Evolutionary conservation across 2,329 filamentous ascomycete genomes (phyloP).

Genomic region (Hymenoscyphus scutula): DNA sequence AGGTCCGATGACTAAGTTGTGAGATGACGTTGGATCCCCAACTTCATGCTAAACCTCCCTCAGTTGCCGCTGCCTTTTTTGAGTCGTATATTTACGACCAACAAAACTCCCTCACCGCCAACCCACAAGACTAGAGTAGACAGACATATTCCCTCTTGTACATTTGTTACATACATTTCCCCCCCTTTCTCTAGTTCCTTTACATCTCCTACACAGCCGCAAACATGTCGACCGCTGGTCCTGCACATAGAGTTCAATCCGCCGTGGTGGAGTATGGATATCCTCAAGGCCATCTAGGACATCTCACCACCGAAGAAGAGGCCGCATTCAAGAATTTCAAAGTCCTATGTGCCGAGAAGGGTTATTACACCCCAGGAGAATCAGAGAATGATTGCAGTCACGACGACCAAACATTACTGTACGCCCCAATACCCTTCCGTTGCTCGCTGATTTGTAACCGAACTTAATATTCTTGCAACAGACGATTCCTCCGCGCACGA

Average conservation of each 20-base stretch:
- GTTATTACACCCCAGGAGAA: constrained; percentile 53
- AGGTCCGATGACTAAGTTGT: neutral
- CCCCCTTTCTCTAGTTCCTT: neutral
- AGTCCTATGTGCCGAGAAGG: constrained; percentile 59
- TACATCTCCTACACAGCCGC: neutral
- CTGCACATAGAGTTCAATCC: constrained; percentile 35
- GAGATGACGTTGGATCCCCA: neutral
- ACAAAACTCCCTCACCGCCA: neutral
- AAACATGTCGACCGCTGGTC: constrained; percentile 27
- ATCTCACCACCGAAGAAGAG: constrained; percentile 69
- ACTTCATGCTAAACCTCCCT: neutral
- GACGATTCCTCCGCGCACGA: constrained; percentile 81
- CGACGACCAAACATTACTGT: constrained; percentile 73
- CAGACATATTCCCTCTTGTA: neutral
- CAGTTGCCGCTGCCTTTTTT: neutral
- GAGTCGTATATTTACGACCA: neutral
- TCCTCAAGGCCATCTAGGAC: constrained; percentile 76
- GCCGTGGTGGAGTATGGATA: constrained; percentile 50
- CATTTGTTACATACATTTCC: constrained; percentile 2
- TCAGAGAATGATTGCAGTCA: constrained; percentile 51
- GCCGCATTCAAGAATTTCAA: constrained; percentile 71
- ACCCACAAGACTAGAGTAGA: neutral
- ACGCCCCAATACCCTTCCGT: constrained; percentile 36
- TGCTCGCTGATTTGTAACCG: neutral
- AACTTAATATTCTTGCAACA: constrained; percentile 39